These are phyloP conservation scores for Candida methanosorbosa DNA, from an alignment of 805 yeast species.

Conservation along the genomic window DNA sequence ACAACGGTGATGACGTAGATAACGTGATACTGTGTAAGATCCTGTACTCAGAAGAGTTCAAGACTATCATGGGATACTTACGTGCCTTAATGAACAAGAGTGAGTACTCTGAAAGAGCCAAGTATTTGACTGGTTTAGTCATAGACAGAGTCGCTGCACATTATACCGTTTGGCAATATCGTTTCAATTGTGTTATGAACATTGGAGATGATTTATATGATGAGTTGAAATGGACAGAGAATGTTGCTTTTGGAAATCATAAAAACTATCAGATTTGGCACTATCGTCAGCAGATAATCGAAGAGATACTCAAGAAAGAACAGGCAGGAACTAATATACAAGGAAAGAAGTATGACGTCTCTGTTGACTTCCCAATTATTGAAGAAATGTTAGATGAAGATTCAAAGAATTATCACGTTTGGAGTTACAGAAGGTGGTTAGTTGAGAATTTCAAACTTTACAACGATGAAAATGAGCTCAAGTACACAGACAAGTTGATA, in stretches of 20 bases:
- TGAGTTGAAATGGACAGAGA: slow-evolving; percentile 77
- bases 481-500: slow-evolving; percentile 40
- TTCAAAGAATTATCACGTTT: slow-evolving; percentile 88
- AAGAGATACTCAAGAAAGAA: slow-evolving; percentile 12
- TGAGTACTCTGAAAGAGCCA: slow-evolving; percentile 66
- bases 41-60: slow-evolving; percentile 66
- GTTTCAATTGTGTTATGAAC: slow-evolving; percentile 41
- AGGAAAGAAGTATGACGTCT: slow-evolving; percentile 32
- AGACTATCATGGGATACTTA: slow-evolving; percentile 47
- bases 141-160: slow-evolving; percentile 77
- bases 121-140: slow-evolving; percentile 53
- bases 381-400: slow-evolving; percentile 68
- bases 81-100: slow-evolving; percentile 47
- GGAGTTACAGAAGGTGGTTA: slow-evolving; percentile 89
- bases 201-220: slow-evolving; percentile 28
- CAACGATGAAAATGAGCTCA: slow-evolving; percentile 36
- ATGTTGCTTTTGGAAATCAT: slow-evolving; percentile 63
- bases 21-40: slow-evolving; percentile 40
- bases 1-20: neutral
- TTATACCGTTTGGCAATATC: slow-evolving; percentile 80
- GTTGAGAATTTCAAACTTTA: slow-evolving; percentile 46
- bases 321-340: too few relatives aligned
- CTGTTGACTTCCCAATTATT: slow-evolving; percentile 58
- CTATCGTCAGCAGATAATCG: slow-evolving; percentile 64
- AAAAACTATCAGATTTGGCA: slow-evolving; percentile 98